Evolutionary conservation across 148 eudicot species (phyloP), one percentile per base, ranked within the genome.

Genomic region (Heliosperma pusillum): DNA sequence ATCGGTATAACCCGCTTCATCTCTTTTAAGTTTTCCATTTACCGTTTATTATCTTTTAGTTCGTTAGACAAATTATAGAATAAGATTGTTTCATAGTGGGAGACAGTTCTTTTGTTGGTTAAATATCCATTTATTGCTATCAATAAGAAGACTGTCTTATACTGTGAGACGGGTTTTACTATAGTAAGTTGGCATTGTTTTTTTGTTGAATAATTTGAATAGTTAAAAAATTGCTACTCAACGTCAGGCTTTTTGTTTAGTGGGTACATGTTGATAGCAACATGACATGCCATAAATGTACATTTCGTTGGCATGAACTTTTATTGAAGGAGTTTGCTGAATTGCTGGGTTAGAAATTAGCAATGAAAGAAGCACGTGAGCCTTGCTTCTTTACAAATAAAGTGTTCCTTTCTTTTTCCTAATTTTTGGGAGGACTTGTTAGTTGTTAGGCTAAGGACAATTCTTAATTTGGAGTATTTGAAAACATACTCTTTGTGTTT

Each of bases 1-100:
- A 94, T 94, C 71, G 98, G 98, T 94, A 62, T 81, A 47, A 7
- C 7, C 21, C 55, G 11, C 69, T 29, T 42, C 69, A 1, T 33
- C 74, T 27, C 40, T 42, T 66, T 72, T 1, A 16, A 33, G 30
- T 7, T 0, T 65, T 65, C n/a, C n/a, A n/a, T n/a, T n/a, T 11
- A 6, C 40, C n/a, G 22, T 10, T 36, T 66, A 30, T 66, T 66
- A 2, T 13, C 11, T 25, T 61, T 61, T 61, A 2, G 66, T 24
- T 61, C 29, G 13, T 61, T 61, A 24, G 10, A 25, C 42, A 36
- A 36, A 1, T 36, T 36, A 36, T 7, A 36, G 42, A 36, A 36
- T 36, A 36, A 33, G 40, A 33, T 7, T 33, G 40, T 33, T 33
- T 33, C 5, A 7, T 33, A 33, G 3, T 33, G 40, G 3, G 3